A percentile compares a stretch with the other conserved stretches of the same genome.
Evolutionary conservation across 2,329 filamentous ascomycete genomes (phyloP).

Genomic region (Pestalotiopsis sp.): DNA sequence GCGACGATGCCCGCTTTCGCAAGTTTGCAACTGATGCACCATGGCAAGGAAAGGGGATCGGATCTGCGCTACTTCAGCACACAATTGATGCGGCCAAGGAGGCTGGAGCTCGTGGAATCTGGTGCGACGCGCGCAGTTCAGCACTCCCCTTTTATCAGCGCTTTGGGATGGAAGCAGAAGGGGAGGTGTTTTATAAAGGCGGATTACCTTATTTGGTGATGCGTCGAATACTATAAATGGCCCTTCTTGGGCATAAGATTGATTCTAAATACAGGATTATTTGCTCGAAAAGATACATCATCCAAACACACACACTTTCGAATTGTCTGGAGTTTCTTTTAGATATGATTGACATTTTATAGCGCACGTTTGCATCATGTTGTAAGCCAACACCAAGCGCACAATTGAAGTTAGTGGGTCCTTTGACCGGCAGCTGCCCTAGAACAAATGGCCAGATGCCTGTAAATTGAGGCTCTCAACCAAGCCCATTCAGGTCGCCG

Average conservation of each 20-base stretch:
- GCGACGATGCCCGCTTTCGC: conserved; percentile 24
- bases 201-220: conserved; percentile 26
- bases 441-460: neutral
- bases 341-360: neutral
- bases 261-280: neutral
- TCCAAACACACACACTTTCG: too few relatives aligned
- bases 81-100: conserved; percentile 21
- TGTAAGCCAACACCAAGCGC: neutral
- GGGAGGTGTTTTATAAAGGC: conserved; percentile 24
- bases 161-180: conserved; percentile 24
- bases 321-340: too few relatives aligned
- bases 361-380: neutral
- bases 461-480: neutral
- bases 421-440: neutral
- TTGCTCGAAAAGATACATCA: neutral
- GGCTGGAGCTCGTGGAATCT: conserved; percentile 22
- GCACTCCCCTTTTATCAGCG: conserved; percentile 25
- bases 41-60: conserved; percentile 26
- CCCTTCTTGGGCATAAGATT: neutral
- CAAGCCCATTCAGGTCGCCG: neutral
- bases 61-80: conserved; percentile 22
- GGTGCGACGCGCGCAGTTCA: conserved; percentile 27
- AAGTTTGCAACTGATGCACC: conserved; percentile 25
- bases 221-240: conserved; percentile 11
- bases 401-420: neutral